A percentile compares a stretch with the other conserved stretches of the same genome.
Evolutionary conservation across 1,139 yeast genomes (phyloP).

Genomic region (Hyphopichia fennica): DNA sequence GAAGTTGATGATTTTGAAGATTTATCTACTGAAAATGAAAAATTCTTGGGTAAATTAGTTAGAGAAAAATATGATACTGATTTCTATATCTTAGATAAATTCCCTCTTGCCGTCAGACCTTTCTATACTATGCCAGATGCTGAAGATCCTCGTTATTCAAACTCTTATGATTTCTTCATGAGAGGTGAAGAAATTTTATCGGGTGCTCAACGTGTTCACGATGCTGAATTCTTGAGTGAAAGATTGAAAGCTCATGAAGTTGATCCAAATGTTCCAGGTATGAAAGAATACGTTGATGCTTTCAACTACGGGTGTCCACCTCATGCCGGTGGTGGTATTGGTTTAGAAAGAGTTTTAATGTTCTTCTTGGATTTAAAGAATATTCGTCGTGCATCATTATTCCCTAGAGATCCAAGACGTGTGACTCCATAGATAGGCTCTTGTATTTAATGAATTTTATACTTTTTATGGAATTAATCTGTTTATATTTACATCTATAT

Average conservation of each 20-base stretch:
- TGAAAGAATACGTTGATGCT: conserved; percentile 88
- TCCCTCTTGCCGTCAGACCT: conserved; percentile 95
- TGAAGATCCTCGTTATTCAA: conserved; percentile 85
- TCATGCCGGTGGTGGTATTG: conserved; percentile 99
- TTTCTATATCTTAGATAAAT: conserved; percentile 95
- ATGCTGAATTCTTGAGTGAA: conserved; percentile 74
- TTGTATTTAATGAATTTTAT: background rate
- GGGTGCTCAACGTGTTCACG: conserved; percentile 99
- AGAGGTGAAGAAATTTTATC: conserved; percentile 98
- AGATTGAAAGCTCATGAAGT: conserved; percentile 84
- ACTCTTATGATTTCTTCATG: conserved; percentile 98
- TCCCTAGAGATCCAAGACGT: conserved; percentile 99
- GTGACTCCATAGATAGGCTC: conserved; percentile 62
- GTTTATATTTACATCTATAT: background rate
- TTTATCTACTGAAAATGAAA: conserved; percentile 91
- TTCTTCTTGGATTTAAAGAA: conserved; percentile 94
- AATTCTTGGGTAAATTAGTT: conserved; percentile 84
- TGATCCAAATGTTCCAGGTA: conserved; percentile 77
- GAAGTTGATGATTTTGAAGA: conserved; percentile 88
- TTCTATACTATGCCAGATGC: conserved; percentile 99
- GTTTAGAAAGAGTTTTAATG: conserved; percentile 97
- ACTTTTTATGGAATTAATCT: background rate
- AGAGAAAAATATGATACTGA: conserved; percentile 95
- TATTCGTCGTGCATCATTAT: conserved; percentile 94
- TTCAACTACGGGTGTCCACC: conserved; percentile 96